Percentiles rank a stretch among this genome's conserved stretches.
Evolutionary conservation across 2,329 filamentous ascomycete species (phyloP).

Genomic region (Cylindrodendrum hubeiense): DNA sequence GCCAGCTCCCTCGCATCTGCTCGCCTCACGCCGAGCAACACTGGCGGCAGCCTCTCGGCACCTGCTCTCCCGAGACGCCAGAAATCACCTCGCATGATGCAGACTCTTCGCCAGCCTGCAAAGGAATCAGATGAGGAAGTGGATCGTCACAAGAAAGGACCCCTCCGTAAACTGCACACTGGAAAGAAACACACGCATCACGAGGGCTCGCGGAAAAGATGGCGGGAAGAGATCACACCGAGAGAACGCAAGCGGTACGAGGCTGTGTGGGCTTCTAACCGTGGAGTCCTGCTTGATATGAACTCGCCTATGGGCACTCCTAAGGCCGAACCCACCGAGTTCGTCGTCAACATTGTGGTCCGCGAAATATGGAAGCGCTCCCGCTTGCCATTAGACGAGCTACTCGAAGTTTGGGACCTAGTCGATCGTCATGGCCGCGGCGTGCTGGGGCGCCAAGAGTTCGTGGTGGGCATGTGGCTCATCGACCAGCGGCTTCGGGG

Average conservation of each 20-base stretch:
- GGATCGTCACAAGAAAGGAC: constrained; percentile 62
- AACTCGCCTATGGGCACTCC: constrained; percentile 33
- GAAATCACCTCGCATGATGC: constrained; percentile 68
- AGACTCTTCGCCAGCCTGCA: constrained; percentile 73
- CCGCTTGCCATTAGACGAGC: constrained; percentile 73
- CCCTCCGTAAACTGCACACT: constrained; percentile 63
- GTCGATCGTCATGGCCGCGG: constrained; percentile 71
- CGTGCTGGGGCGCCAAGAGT: constrained; percentile 75
- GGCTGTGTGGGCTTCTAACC: constrained; percentile 86
- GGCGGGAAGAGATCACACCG: constrained; percentile 80
- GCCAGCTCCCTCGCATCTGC: constrained; percentile 79
- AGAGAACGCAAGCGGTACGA: constrained; percentile 85
- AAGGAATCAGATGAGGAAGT: constrained; percentile 66
- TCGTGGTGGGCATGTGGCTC: constrained; percentile 87
- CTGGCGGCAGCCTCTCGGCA: constrained; percentile 50
- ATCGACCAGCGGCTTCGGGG: constrained; percentile 85
- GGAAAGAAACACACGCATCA: constrained; percentile 80
- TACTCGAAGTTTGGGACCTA: constrained; percentile 82
- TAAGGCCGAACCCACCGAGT: constrained; percentile 53
- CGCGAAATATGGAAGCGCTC: constrained; percentile 82
- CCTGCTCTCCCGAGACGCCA: constrained; percentile 57
- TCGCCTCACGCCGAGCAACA: constrained; percentile 59
- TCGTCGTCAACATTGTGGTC: constrained; percentile 76
- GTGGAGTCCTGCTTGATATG: constrained; percentile 64
- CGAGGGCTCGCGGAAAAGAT: constrained; percentile 80